Conservation (phyloP, 1,284 basidiomycete genomes). For the Trichosporon sp. region DNA sequence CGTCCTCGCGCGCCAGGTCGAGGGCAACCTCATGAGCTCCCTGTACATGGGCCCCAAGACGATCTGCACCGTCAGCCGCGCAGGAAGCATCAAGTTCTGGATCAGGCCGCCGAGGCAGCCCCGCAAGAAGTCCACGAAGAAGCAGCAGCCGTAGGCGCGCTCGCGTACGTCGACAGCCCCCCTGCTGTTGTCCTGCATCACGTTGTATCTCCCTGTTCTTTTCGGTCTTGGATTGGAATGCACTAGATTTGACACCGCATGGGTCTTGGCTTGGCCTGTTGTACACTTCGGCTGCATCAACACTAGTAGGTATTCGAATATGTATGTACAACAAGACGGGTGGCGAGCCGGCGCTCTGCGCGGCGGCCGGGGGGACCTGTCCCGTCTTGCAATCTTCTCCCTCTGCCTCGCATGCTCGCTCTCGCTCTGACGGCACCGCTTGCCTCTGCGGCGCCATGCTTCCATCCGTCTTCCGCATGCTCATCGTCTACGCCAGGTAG, state of each 20-base stretch:
- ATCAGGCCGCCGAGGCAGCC: conserved; percentile 57
- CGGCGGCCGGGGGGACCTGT: neutral
- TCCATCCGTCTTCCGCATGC: neutral
- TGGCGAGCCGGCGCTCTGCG: neutral
- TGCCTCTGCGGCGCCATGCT: neutral
- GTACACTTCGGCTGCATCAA: conserved; percentile 6
- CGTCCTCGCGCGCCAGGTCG: conserved; percentile 73
- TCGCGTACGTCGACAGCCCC: no score
- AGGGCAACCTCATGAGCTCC: conserved; percentile 66
- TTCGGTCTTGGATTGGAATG: neutral
- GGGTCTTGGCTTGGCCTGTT: neutral
- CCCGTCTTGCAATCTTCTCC: neutral
- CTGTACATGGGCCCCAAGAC: conserved; percentile 67
- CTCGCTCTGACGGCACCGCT: neutral
- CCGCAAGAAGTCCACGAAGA: conserved; percentile 8
- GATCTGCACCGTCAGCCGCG: conserved; percentile 69
- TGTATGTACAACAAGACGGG: conserved; percentile 1
- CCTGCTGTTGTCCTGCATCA: no score
- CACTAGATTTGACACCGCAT: neutral
- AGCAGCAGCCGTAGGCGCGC: conserved; percentile 5
- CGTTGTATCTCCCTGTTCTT: neutral
- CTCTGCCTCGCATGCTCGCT: neutral
- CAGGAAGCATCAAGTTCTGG: conserved; percentile 75
- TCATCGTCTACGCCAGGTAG: conserved; percentile 10
- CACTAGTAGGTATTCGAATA: neutral